Percentiles rank a stretch among this genome's conserved stretches.
Evolutionary conservation across 1,284 basidiomycete genomes (phyloP).

Genomic region (Tilletia caries): DNA sequence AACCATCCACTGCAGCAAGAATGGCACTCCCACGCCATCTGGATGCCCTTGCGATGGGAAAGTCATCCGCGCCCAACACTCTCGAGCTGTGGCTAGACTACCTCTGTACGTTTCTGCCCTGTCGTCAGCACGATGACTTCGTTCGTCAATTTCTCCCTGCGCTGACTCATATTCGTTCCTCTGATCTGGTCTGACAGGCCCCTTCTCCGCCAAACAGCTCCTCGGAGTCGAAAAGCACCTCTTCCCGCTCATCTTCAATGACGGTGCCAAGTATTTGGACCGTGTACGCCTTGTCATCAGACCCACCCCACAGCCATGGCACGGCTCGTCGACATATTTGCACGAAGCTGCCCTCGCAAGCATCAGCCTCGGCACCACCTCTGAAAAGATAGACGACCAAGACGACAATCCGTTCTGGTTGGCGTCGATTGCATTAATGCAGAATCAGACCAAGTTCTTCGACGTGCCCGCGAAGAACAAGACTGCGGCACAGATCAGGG

Average conservation of each 20-base stretch:
- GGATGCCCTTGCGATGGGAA: conserved; percentile 69
- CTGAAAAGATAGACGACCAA: conserved; percentile 19
- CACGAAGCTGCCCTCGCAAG: conserved; percentile 76
- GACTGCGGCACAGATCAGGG: conserved; percentile 71
- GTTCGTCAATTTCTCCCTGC: conserved; percentile 20
- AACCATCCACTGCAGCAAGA: too few relatives aligned
- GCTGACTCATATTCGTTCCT: conserved; percentile 26
- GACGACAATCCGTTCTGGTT: conserved; percentile 37
- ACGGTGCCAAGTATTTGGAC: conserved; percentile 61
- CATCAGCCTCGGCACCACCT: conserved; percentile 60
- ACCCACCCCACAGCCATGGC: conserved; percentile 69
- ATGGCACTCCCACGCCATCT: conserved; percentile 84
- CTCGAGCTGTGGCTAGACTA: conserved; percentile 68
- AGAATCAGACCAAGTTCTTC: conserved; percentile 71
- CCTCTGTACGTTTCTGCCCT: background rate
- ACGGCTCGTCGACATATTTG: conserved; percentile 63
- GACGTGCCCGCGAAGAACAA: conserved; percentile 71
- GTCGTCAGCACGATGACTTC: background rate
- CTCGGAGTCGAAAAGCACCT: conserved; percentile 54
- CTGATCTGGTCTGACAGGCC: conserved; percentile 65
- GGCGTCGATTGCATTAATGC: conserved; percentile 65
- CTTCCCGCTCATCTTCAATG: conserved; percentile 48
- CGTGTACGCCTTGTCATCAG: conserved; percentile 77
- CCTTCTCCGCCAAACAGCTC: conserved; percentile 62
- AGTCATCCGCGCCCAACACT: conserved; percentile 68